Conservation (phyloP, 257 asterid species). For the Galeopsis tetrahit region DNA sequence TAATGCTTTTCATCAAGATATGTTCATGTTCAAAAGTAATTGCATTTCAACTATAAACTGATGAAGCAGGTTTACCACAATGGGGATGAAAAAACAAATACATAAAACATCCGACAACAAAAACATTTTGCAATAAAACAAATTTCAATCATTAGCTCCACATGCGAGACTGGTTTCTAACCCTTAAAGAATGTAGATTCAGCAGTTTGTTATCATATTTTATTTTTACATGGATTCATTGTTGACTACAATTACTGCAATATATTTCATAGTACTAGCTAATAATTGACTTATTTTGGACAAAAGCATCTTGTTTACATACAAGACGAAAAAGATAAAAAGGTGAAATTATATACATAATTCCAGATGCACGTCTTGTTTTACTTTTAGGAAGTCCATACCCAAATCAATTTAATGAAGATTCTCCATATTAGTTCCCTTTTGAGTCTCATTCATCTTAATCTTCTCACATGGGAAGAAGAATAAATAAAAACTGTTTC, state of each 20-base stretch:
- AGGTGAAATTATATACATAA: neutral
- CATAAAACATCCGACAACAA: neutral
- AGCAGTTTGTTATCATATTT: neutral
- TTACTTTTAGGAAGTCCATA: neutral
- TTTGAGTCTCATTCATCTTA: neutral
- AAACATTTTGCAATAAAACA: no score
- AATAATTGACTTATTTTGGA: neutral
- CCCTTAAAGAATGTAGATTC: conserved; percentile 9
- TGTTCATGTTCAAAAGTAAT: conserved; percentile 8
- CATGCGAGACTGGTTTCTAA: neutral
- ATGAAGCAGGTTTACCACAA: conserved; percentile 1
- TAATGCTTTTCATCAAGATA: conserved; percentile 1
- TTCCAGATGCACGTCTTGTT: neutral
- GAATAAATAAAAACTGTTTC: neutral
- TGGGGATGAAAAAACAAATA: neutral
- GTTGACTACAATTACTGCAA: neutral
- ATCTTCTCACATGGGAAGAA: neutral
- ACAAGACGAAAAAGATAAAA: neutral
- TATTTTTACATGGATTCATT: neutral
- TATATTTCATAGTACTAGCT: neutral
- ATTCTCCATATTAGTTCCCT: neutral
- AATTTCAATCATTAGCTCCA: neutral
- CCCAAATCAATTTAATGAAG: neutral
- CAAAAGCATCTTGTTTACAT: neutral
- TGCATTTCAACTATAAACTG: conserved; percentile 9